Evolutionary conservation across 345 rosid genomes (phyloP).

Genomic region (Euclidium syriacum): DNA sequence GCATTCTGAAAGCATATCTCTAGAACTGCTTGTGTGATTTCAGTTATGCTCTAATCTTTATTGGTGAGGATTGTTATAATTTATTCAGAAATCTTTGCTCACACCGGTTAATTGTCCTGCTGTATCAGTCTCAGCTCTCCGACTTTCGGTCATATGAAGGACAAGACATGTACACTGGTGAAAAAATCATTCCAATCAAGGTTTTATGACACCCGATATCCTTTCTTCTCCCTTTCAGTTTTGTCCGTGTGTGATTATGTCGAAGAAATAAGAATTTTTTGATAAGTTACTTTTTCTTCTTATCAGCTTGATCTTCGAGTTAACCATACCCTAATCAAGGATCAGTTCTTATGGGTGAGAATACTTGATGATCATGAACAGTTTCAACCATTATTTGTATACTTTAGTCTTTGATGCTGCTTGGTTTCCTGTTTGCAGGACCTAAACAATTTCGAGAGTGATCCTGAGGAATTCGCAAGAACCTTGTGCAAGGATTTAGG

Average conservation of each 20-base stretch:
- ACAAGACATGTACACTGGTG: slow-evolving; percentile 88
- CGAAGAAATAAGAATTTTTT: neutral
- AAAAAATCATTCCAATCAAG: slow-evolving; percentile 93
- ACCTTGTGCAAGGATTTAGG: slow-evolving; percentile 82
- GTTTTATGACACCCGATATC: slow-evolving; percentile 27
- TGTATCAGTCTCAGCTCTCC: slow-evolving; percentile 66
- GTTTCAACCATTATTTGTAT: neutral
- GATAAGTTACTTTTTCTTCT: slow-evolving; percentile 13
- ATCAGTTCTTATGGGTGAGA: slow-evolving; percentile 90
- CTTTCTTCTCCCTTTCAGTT: neutral
- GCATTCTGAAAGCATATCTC: neutral
- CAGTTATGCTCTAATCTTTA: neutral
- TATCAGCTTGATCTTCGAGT: slow-evolving; percentile 97
- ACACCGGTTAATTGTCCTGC: neutral
- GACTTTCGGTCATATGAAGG: slow-evolving; percentile 90
- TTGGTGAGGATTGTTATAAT: neutral
- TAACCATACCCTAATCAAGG: slow-evolving; percentile 82
- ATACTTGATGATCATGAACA: neutral
- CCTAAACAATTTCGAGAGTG: slow-evolving; percentile 87
- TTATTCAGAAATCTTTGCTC: neutral
- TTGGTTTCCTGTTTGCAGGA: slow-evolving; percentile 43
- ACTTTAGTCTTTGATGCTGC: neutral
- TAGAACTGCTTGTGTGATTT: slow-evolving; percentile 11
- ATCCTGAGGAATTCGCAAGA: slow-evolving; percentile 89
- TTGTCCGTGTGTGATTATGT: neutral